phyloP scores from a whole-genome alignment of 345 rosid species.

The Odontarrhena argentea region DNA sequence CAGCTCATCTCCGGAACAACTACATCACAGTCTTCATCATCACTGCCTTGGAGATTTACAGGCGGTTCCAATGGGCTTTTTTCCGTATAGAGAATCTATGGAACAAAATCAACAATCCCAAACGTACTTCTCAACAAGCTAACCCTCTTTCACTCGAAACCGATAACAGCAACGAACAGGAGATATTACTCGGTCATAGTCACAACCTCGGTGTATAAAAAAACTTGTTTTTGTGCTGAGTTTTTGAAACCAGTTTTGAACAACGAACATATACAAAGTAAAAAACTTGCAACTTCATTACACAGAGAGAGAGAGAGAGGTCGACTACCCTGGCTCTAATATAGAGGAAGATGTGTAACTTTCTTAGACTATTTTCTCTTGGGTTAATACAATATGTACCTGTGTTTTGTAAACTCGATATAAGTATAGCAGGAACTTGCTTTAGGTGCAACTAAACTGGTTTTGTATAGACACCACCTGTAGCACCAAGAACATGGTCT shows the following conservation, averaged over 20 bases:
- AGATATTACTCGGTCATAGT: constrained; percentile 56
- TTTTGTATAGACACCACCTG: constrained; percentile 29
- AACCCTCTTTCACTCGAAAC: constrained; percentile 19
- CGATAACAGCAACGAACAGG: constrained; percentile 54
- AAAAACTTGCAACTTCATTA: constrained; percentile 26
- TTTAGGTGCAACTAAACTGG: constrained; percentile 37
- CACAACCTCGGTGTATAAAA: constrained; percentile 55
- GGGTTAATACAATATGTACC: constrained; percentile 2
- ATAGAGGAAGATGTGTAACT: constrained; percentile 22
- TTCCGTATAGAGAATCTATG: constrained; percentile 93
- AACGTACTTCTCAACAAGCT: constrained; percentile 50
- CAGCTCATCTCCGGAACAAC: constrained; percentile 95
- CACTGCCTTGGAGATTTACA: constrained; percentile 75
- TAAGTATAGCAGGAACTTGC: background rate
- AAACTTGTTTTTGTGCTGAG: constrained; percentile 4
- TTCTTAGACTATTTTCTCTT: constrained; percentile 15
- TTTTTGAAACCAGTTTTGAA: constrained; percentile 29
- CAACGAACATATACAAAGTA: constrained; percentile 16
- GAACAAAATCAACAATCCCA: constrained; percentile 68
- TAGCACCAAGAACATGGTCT: constrained; percentile 26
- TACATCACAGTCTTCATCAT: constrained; percentile 80
- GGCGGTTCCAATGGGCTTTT: constrained; percentile 93
- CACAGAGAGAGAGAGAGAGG: background rate
- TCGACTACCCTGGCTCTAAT: constrained; percentile 20
- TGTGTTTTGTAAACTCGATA: constrained; percentile 13